These are phyloP conservation scores for Candida broadrunensis DNA, from an alignment of 805 yeast genomes.

Conservation along the genomic window DNA sequence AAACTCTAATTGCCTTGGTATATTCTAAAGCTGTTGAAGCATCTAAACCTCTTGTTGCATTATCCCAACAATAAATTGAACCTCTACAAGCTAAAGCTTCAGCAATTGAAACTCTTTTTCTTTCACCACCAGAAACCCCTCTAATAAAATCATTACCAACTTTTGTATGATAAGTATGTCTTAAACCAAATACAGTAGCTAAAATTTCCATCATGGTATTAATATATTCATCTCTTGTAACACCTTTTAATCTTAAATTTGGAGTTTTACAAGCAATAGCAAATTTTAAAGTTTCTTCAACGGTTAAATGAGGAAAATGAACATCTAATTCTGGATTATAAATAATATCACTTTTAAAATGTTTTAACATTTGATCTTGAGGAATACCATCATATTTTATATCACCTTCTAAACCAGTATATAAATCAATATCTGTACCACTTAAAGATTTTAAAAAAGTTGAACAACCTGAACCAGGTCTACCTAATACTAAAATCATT, in stretches of 20 bases:
- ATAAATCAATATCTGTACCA: constrained; percentile 22
- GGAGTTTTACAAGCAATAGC: constrained; percentile 74
- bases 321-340: constrained; percentile 64
- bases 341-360: constrained; percentile 54
- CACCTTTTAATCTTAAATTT: constrained; percentile 43
- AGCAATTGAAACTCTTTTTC: constrained; percentile 70
- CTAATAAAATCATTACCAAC: constrained; percentile 41
- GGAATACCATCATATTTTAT: constrained; percentile 60
- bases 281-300: constrained; percentile 66
- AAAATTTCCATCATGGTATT: constrained; percentile 20
- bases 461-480: constrained; percentile 46
- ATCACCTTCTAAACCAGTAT: constrained; percentile 21
- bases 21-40: constrained; percentile 32
- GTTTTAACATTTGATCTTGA: constrained; percentile 56
- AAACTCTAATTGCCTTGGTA: constrained; percentile 24
- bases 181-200: constrained; percentile 28
- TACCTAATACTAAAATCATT: constrained; percentile 54
- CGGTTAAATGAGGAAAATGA: constrained; percentile 77
- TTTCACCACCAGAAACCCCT: constrained; percentile 75
- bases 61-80: constrained; percentile 29
- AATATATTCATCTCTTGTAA: constrained; percentile 48
- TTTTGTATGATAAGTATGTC: constrained; percentile 27
- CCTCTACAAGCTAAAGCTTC: constrained; percentile 56
- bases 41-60: constrained; percentile 32
- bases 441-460: constrained; percentile 22